Evolutionary conservation across 306 rosid genomes (phyloP), one percentile per base, ranked within the genome.

Genomic region (Acacia melanoxylon): DNA sequence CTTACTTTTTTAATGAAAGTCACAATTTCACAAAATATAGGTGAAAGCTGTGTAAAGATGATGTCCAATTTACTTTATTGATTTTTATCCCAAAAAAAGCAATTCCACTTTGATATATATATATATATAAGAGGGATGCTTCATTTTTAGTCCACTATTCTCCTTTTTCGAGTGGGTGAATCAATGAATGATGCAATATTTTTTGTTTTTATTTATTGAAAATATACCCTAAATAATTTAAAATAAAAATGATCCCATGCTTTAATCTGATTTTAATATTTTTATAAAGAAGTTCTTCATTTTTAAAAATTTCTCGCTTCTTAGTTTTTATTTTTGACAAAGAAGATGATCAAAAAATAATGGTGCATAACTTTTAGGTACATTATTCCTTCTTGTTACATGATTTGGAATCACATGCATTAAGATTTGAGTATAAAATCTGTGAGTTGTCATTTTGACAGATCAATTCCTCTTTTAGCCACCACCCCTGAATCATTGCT

Each of bases 401-500:
- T 27, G 68, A 62, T 62, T 25, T 27, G 35, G 35, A 3, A 27
- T 25, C 16, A 27, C 68, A 62, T 62, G 37, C 68, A 62, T 14
- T 13, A 4, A 12, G 20, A 62, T 61, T 3, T 61, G 19, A 11
- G 37, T 13, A 62, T 62, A 27, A 61, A 25, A 25, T 27, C 13
- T 54, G 25, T 61, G 68, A 61, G 68, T 27, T 61, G 68, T 61
- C 68, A 25, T 61, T 61, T 61, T 61, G 68, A 61, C 68, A 62
- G 68, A 62, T 62, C 68, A 62, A 62, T 62, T 62, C 37, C 37
- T 25, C 37, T 27, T 62, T 25, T 62, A 12, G 42, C 1, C 44
- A 6, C 70, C 42, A 31, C 20, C 19, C 31, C 8, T 15, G 20
- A 31, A 31, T 65, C 70, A 65, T 65, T 65, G 22, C 42, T 31